Base-by-base conservation (phyloP, 495 filamentous ascomycete genomes). In the Talaromyces ruber region DNA sequence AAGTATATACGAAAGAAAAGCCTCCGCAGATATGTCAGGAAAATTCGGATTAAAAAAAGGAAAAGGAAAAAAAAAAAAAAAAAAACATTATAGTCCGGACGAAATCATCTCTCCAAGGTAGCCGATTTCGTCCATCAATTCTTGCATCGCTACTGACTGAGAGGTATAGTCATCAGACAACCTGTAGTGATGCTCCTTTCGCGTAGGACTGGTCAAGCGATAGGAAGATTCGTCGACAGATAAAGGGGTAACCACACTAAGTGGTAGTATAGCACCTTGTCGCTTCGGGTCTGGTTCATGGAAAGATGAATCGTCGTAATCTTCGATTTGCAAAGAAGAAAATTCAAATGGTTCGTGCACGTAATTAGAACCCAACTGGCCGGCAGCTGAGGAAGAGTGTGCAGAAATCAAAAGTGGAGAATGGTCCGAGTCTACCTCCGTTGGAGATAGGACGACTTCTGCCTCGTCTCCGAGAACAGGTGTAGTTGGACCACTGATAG, bases 81-180 rank as follows among this genome's bases (percentile, higher is more conserved):
- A 55, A 60, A 47, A 58, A 4, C 8, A 45, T 21, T 43, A 64
- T 32, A 70, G 65, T 51, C 73, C 72, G 64, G 71, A 68, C 59
- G 77, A 74, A 43, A 83, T 82, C 64, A 80, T 73, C n/a, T 74
- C 72, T 61, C 77, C 79, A 63, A 82, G 69, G 62, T 83, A 82
- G 58, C 76, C 79, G 43, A 83, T 64, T 58, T 83, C 81, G 61
- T 82, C 75, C 67, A 83, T 74, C 64, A 81, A 67, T 63, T 81
- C 76, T 61, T 76, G 71, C 72, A 82, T 79, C 9, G 74, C 74
- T 18, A 67, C 69, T 32, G 67, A 68, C 62, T 77, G 72, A 22
- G 37, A 26, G 7, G 47, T 53, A 43, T 52, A 47, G 18, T 8
- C 68, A 69, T 11, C 66, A 43, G 34, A 72, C 63, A 52, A 66